Conservation (phyloP, 2,329 filamentous ascomycete species). For the Ophiostoma triangulosporum region DNA sequence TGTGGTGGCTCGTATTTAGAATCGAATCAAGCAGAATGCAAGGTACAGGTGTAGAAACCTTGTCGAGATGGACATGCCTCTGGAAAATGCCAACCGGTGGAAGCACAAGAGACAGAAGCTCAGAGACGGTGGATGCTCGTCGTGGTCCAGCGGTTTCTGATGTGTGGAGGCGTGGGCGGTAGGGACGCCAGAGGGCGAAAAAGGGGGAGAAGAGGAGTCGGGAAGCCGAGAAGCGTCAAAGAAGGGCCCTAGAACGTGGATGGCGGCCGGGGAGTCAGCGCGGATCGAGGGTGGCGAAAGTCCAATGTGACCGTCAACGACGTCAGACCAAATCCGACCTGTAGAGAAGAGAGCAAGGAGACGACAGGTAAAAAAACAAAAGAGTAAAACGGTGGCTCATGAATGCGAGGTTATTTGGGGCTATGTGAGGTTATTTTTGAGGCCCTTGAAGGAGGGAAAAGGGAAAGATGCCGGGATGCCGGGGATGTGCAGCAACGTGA, state of each 20-base stretch:
- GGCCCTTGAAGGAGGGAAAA: background rate
- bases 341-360: background rate
- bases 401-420: background rate
- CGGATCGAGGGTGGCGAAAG: too few species aligned
- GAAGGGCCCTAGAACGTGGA: slow-evolving; percentile 3
- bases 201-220: slow-evolving; percentile 2
- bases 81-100: too few species aligned
- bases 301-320: background rate
- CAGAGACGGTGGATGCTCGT: background rate
- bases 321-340: background rate
- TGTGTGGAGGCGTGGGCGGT: slow-evolving; percentile 2
- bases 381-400: background rate
- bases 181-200: slow-evolving; percentile 1
- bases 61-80: background rate
- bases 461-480: background rate
- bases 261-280: background rate
- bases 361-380: background rate
- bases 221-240: background rate
- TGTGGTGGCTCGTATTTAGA: too few species aligned
- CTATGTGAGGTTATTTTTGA: background rate
- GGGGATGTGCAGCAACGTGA: background rate
- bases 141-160: background rate
- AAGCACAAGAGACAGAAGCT: background rate
- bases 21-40: too few species aligned
- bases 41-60: background rate